Base-by-base conservation (phyloP, 805 yeast genomes). In the Pichia manshurica region DNA sequence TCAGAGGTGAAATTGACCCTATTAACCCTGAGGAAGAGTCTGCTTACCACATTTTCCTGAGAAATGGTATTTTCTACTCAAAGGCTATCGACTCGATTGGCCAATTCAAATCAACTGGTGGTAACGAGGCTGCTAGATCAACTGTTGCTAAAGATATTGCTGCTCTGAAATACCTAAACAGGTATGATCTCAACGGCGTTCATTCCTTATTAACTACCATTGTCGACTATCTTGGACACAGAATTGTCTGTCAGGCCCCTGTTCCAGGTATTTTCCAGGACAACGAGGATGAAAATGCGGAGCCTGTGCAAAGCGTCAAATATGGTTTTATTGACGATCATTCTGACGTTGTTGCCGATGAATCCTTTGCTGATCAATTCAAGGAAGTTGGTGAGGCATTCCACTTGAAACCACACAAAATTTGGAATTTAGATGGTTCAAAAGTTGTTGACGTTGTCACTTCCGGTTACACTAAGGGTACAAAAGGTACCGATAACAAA, bases 191-290 rank as follows among this genome's bases (percentile, higher is more conserved):
- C 31, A 68, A 68, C 10, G 87, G 82, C 39, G 72, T 89, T 35
- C 78, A 80, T 59, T 82, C 84, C 44, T 72, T 91, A 50, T 78
- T 87, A 57, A 86, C 97, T 4, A 75, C 90, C n/a, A 75, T 89
- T 49, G 87, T 91, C 47, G 98, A 91, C 65, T 91, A 79, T 68
- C 81, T 86, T 60, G 99, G 98, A 52, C 83, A 80, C 58, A 78
- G 98, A 64, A 72, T 91, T 33, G 75, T 91, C 34, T 87, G 95
- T 64, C 98, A 91, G 70, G 87, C 96, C 13, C 96, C 96, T 12
- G 95, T 91, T 39, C 99, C 99, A 15, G 98, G 98, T 50, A 79
- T 85, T 48, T 82, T 85, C 64, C 25, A 62, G 61, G 40, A 48
- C 23, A 69, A 66, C 35, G 73, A 65, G 36, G 75, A 67, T 34